Evolutionary conservation across 495 filamentous ascomycete species (phyloP).

Genomic region (Penicillium alfredii): DNA sequence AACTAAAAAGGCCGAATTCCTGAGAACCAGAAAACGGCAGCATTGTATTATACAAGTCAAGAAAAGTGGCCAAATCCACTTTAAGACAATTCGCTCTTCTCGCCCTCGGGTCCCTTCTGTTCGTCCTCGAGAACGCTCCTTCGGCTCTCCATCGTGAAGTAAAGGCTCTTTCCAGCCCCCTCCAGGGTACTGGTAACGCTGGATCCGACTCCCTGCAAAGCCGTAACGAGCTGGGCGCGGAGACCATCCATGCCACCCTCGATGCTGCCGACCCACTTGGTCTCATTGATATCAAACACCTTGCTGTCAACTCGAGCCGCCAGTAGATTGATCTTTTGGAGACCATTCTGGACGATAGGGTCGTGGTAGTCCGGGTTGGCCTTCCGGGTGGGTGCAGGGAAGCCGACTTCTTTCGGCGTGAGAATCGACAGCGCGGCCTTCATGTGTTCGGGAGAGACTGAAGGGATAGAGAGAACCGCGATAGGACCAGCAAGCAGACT

Average conservation of each 20-base stretch:
- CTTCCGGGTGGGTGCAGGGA: slow-evolving; percentile 68
- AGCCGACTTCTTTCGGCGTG: slow-evolving; percentile 59
- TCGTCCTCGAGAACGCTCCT: slow-evolving; percentile 73
- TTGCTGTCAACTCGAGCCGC: slow-evolving; percentile 76
- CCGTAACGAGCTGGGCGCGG: slow-evolving; percentile 69
- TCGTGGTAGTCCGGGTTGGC: slow-evolving; percentile 79
- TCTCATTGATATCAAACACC: slow-evolving; percentile 74
- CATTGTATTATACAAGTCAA: slow-evolving; percentile 39
- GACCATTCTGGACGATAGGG: slow-evolving; percentile 61
- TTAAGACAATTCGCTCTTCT: slow-evolving; percentile 36
- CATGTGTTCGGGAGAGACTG: slow-evolving; percentile 74
- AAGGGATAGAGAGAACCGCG: slow-evolving; percentile 72
- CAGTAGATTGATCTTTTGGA: slow-evolving; percentile 80
- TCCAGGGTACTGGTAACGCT: slow-evolving; percentile 69
- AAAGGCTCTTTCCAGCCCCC: slow-evolving; percentile 69
- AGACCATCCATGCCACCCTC: slow-evolving; percentile 75
- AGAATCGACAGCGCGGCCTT: slow-evolving; percentile 72
- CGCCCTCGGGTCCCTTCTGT: slow-evolving; percentile 30
- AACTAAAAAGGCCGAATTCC: slow-evolving; percentile 11
- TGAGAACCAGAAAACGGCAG: slow-evolving; percentile 15
- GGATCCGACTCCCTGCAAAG: slow-evolving; percentile 70
- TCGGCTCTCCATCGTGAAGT: slow-evolving; percentile 76
- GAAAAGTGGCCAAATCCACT: slow-evolving; percentile 5
- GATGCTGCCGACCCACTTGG: slow-evolving; percentile 82
- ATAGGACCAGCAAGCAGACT: slow-evolving; percentile 76